Base-by-base conservation (phyloP, 331 rosid genomes). In the Dryas integrifolia region DNA sequence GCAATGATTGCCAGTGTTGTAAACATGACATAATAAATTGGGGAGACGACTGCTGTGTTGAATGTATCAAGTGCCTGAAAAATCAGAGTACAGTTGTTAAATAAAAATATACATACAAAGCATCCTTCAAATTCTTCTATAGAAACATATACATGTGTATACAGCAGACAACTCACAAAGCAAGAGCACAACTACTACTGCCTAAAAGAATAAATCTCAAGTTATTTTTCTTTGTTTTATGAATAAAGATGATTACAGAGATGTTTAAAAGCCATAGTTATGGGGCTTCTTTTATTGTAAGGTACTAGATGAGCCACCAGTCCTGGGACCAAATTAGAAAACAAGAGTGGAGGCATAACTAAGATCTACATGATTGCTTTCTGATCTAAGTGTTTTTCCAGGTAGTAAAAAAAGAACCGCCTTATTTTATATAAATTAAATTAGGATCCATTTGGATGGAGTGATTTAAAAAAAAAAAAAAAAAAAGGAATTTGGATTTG, bases 21-120 rank as follows among this genome's bases (percentile, higher is more conserved):
- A 79, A 92, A 92, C 96, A 92, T 88, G 78, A 88, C 95, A 6
- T 92, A 92, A 74, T 92, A 92, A 77, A 92, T 90, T 5, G 95
- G 98, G 65, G 98, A 92, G 51, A 92, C 96, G 8, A 92, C 40
- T 16, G 94, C 92, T 5, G 98, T 92, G 86, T 89, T 92, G 85
- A 92, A 92, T 72, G 95, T 88, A 84, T 92, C 98, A 35, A 92
- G 98, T 38, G 98, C 95, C 98, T 89, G 88, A 70, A 88, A 86
- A 38, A 79, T 51, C n/a, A 68, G 10, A 72, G 58, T 67, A 56
- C 49, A 12, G 24, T 49, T 71, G 74, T 82, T 45, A 82, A 75
- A 10, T 65, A 52, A 52, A 39, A n/a, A 55, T 56, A 38, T 10
- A 45, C 52, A 48, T 43, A 18, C 35, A 59, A 73, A 38, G 55